phyloP scores from a whole-genome alignment of 2,329 filamentous ascomycete genomes.

The Fusarium siculi region DNA sequence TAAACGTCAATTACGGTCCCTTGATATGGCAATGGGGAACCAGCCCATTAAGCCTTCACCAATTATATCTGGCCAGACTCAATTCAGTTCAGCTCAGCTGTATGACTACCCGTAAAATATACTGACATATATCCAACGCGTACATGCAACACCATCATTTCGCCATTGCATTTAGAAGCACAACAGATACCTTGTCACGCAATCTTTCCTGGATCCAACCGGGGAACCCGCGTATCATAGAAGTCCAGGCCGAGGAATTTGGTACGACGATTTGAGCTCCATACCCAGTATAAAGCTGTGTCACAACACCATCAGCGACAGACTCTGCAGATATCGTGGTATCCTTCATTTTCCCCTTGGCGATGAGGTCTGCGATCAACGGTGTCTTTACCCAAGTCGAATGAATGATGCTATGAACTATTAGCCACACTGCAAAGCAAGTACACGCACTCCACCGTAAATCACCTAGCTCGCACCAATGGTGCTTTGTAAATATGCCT shows the following conservation, averaged over 20 bases:
- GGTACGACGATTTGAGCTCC: not conserved
- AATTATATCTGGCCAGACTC: not conserved
- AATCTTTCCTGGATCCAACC: not conserved
- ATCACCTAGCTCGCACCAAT: not conserved
- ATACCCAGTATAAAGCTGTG: not conserved
- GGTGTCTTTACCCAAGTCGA: not conserved
- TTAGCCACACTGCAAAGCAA: not conserved
- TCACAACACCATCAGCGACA: not conserved
- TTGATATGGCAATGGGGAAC: not conserved
- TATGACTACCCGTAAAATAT: not conserved
- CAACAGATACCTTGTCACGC: not conserved
- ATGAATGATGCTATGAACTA: not conserved
- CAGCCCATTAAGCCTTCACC: too few species aligned
- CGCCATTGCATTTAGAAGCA: not conserved
- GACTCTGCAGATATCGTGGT: not conserved
- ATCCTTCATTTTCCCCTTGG: not conserved
- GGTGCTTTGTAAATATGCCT: not conserved
- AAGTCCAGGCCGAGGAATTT: not conserved
- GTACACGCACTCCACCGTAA: accelerated
- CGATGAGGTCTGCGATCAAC: not conserved
- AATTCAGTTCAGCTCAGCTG: not conserved
- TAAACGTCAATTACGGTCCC: not conserved
- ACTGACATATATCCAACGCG: too few species aligned
- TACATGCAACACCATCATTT: not conserved
- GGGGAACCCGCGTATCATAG: not conserved